phyloP scores from a whole-genome alignment of 208 protist genomes.

The Leishmania tarentolae region DNA sequence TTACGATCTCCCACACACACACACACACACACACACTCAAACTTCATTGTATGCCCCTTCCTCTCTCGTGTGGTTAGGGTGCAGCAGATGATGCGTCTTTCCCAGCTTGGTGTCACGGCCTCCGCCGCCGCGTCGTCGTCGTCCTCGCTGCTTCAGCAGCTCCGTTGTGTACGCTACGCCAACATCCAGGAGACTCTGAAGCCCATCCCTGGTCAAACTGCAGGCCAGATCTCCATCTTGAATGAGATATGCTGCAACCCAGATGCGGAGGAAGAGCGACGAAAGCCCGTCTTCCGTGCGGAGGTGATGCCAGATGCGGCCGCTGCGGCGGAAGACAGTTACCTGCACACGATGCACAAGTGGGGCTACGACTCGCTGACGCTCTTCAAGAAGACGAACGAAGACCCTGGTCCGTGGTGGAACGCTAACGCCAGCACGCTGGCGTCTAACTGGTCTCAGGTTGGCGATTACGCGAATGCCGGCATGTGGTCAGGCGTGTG shows the following conservation, averaged over 20 bases:
- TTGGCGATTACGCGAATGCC: slow-evolving; percentile 88
- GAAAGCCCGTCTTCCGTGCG: slow-evolving; percentile 75
- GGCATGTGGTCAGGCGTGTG: slow-evolving; percentile 91
- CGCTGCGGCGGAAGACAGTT: slow-evolving; percentile 26
- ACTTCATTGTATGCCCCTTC: not conserved
- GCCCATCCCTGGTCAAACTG: slow-evolving; percentile 69
- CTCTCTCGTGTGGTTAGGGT: not conserved
- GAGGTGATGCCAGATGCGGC: slow-evolving; percentile 53
- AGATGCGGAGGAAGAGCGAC: slow-evolving; percentile 84
- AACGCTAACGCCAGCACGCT: slow-evolving; percentile 88
- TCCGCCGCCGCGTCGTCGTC: not conserved
- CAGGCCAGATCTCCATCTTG: slow-evolving; percentile 83
- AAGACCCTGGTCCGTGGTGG: slow-evolving; percentile 89
- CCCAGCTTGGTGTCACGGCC: slow-evolving; percentile 2
- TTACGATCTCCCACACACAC: too few species aligned
- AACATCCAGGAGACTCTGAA: slow-evolving; percentile 86
- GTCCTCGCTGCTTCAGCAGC: slow-evolving; percentile 25
- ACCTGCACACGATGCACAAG: slow-evolving; percentile 77
- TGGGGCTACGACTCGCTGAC: slow-evolving; percentile 91
- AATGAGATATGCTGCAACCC: slow-evolving; percentile 89
- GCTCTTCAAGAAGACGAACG: slow-evolving; percentile 87
- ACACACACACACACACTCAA: not conserved
- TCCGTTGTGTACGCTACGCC: slow-evolving; percentile 69
- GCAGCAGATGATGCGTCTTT: slow-evolving; percentile 28
- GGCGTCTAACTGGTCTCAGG: slow-evolving; percentile 84